Conservation (phyloP, 306 rosid species). For the Psophocarpus tetragonolobus region DNA sequence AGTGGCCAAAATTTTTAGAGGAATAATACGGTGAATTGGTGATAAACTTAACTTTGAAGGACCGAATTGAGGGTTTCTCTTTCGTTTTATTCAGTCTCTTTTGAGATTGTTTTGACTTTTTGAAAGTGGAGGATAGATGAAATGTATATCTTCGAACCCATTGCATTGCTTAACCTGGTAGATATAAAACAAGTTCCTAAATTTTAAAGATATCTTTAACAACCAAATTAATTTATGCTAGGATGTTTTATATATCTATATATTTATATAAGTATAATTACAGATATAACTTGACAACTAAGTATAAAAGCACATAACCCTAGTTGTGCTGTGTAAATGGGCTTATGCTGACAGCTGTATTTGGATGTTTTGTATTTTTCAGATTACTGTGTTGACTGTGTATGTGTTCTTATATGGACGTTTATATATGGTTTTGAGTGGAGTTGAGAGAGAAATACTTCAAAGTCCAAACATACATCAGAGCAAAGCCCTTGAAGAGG, state of each 20-base stretch:
- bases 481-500: slow-evolving; percentile 82
- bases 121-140: not conserved
- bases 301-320: not conserved
- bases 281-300: not conserved
- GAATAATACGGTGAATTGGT: not conserved
- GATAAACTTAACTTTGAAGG: not conserved
- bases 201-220: not conserved
- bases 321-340: slow-evolving; percentile 2
- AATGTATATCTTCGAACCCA: slow-evolving; percentile 17
- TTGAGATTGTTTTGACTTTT: not conserved
- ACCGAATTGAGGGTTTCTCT: not conserved
- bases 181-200: not conserved
- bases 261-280: not conserved
- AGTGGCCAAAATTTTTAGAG: not conserved
- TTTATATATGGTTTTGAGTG: slow-evolving; percentile 93
- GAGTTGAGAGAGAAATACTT: slow-evolving; percentile 79
- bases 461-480: slow-evolving; percentile 57
- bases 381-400: slow-evolving; percentile 85
- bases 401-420: slow-evolving; percentile 91
- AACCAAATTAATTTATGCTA: not conserved
- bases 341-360: slow-evolving; percentile 12
- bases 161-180: not conserved
- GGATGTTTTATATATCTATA: slow-evolving; percentile 3
- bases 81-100: not conserved
- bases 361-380: slow-evolving; percentile 39